Conservation (phyloP, 2,329 filamentous ascomycete species). For the Talaromyces sp. region DNA sequence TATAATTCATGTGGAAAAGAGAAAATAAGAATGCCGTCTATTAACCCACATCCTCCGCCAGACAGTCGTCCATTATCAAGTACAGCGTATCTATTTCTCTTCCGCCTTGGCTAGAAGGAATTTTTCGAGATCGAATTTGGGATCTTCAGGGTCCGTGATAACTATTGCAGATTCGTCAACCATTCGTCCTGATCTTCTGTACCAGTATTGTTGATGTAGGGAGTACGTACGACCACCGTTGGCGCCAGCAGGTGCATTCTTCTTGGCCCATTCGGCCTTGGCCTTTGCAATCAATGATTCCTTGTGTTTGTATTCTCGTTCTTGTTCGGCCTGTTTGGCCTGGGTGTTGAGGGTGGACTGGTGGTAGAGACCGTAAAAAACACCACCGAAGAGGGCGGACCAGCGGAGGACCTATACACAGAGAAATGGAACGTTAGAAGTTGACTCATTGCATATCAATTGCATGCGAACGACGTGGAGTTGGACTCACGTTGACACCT, state of each 20-base stretch:
- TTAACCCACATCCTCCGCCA: conserved; percentile 30
- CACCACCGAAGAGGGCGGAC: conserved; percentile 83
- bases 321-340: conserved; percentile 65
- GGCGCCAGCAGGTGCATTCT: conserved; percentile 55
- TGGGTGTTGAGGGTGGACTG: conserved; percentile 73
- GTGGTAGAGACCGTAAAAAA: conserved; percentile 95
- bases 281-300: conserved; percentile 87
- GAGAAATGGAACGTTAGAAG: background rate
- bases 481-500: conserved; percentile 60
- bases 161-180: conserved; percentile 45
- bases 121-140: conserved; percentile 91
- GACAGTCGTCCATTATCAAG: background rate
- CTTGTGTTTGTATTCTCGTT: conserved; percentile 88
- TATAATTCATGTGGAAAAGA: conserved; percentile 10
- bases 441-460: background rate
- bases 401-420: conserved; percentile 82
- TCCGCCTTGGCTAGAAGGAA: conserved; percentile 64
- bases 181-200: background rate
- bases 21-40: conserved; percentile 20
- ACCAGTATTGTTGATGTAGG: background rate
- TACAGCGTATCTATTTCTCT: conserved; percentile 34
- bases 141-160: conserved; percentile 72
- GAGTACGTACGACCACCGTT: conserved; percentile 38
- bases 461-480: background rate
- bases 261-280: conserved; percentile 85